Evolutionary conservation across 768 basidiomycete species (phyloP).

Genomic region (Amanita fuliginea): DNA sequence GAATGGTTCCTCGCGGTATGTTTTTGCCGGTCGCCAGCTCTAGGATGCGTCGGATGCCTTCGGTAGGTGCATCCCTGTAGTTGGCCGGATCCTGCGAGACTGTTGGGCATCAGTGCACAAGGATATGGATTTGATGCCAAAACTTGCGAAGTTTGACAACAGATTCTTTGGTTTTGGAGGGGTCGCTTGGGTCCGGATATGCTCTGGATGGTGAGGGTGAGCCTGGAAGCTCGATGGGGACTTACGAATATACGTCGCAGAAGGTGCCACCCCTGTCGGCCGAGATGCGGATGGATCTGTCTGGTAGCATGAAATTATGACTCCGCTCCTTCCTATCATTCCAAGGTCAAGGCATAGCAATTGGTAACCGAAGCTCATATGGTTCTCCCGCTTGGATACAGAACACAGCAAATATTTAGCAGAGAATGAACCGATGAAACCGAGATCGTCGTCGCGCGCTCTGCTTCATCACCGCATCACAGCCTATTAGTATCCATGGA

Average conservation of each 20-base stretch:
- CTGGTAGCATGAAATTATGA: constrained; percentile 45
- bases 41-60: constrained; percentile 81
- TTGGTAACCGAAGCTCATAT: too few species aligned
- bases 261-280: constrained; percentile 90
- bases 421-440: too few species aligned
- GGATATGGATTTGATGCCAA: background rate
- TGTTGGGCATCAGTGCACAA: constrained; percentile 15
- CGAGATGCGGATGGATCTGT: constrained; percentile 75
- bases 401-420: too few species aligned
- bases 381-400: too few species aligned
- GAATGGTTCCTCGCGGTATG: constrained; percentile 53
- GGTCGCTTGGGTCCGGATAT: constrained; percentile 60
- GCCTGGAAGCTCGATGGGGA: constrained; percentile 10
- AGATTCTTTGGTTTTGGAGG: constrained; percentile 54
- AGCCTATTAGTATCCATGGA: too few species aligned
- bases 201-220: constrained; percentile 31
- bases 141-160: constrained; percentile 82
- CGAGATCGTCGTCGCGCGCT: background rate
- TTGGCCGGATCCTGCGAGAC: constrained; percentile 85
- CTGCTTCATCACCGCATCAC: too few species aligned
- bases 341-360: too few species aligned
- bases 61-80: constrained; percentile 89
- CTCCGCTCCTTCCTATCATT: too few species aligned
- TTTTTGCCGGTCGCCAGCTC: constrained; percentile 62
- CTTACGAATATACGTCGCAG: constrained; percentile 79